phyloP scores from a whole-genome alignment of 345 rosid genomes.

The Salix exigua region DNA sequence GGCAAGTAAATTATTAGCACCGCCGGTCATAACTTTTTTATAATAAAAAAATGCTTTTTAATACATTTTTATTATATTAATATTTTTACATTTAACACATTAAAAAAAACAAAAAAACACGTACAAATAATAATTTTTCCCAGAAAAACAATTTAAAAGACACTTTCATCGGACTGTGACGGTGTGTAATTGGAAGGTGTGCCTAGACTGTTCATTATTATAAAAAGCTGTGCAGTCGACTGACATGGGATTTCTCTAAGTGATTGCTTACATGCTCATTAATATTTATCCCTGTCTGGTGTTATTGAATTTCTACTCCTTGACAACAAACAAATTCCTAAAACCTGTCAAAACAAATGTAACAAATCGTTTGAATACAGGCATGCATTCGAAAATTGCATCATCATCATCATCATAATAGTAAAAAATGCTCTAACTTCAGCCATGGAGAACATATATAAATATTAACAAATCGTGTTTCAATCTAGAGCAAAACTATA shows the following conservation, averaged over 20 bases:
- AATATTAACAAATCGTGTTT: slow-evolving; percentile 29
- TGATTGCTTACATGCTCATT: background rate
- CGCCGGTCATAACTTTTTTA: too few species aligned
- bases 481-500: slow-evolving; percentile 16
- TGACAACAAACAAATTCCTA: background rate
- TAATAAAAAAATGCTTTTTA: too few species aligned
- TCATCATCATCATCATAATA: background rate
- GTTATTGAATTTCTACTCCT: too few species aligned
- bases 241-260: background rate
- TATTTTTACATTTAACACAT: too few species aligned
- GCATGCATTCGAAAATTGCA: background rate
- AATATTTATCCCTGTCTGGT: too few species aligned
- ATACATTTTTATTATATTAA: too few species aligned
- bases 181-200: background rate
- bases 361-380: too few species aligned
- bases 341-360: background rate
- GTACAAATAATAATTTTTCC: too few species aligned
- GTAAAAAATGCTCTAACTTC: background rate
- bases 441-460: slow-evolving; percentile 1
- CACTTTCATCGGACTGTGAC: background rate
- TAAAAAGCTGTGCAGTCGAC: background rate
- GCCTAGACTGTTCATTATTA: background rate
- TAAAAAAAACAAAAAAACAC: too few species aligned
- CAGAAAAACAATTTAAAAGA: too few species aligned
- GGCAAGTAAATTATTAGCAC: too few species aligned